These are phyloP conservation scores for Crithidia sp. DNA, from an alignment of 208 protist genomes.

Conservation along the genomic window DNA sequence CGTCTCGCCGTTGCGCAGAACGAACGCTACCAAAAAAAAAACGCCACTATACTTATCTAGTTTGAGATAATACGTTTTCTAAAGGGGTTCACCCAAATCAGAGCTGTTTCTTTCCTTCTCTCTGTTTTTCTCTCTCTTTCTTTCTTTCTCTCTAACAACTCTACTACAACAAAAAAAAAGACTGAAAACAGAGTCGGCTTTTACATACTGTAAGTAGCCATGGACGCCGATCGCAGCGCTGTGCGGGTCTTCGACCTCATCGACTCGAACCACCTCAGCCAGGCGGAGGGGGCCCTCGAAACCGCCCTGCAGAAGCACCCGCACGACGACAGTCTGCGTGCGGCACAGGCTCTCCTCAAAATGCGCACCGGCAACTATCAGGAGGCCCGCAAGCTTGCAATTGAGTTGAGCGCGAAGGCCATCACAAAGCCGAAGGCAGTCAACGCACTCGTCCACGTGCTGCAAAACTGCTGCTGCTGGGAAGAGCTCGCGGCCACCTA, in stretches of 20 bases:
- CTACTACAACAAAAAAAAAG: not conserved
- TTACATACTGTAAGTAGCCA: not conserved
- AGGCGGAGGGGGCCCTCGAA: conserved; percentile 74
- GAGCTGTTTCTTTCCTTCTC: too few relatives aligned
- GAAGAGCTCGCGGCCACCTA: conserved; percentile 66
- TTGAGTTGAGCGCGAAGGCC: conserved; percentile 45
- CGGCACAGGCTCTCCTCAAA: conserved; percentile 65
- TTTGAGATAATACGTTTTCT: too few relatives aligned
- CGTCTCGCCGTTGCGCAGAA: too few relatives aligned
- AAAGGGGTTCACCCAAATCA: too few relatives aligned
- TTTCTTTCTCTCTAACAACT: too few relatives aligned
- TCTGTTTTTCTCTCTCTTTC: too few relatives aligned
- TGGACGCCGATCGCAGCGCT: conserved; percentile 59
- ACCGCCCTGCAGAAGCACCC: conserved; percentile 64
- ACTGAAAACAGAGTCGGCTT: not conserved
- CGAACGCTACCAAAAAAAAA: too few relatives aligned
- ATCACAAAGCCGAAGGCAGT: conserved; percentile 62
- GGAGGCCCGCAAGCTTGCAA: conserved; percentile 50
- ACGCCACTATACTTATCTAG: too few relatives aligned
- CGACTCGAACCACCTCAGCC: conserved; percentile 51
- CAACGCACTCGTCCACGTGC: conserved; percentile 67
- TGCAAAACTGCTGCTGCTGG: conserved; percentile 81
- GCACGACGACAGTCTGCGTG: conserved; percentile 52
- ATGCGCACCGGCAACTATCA: conserved; percentile 41
- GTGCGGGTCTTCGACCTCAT: conserved; percentile 71